phyloP scores from a whole-genome alignment of 1,139 yeast species.

The Blastobotrys serpentis region DNA sequence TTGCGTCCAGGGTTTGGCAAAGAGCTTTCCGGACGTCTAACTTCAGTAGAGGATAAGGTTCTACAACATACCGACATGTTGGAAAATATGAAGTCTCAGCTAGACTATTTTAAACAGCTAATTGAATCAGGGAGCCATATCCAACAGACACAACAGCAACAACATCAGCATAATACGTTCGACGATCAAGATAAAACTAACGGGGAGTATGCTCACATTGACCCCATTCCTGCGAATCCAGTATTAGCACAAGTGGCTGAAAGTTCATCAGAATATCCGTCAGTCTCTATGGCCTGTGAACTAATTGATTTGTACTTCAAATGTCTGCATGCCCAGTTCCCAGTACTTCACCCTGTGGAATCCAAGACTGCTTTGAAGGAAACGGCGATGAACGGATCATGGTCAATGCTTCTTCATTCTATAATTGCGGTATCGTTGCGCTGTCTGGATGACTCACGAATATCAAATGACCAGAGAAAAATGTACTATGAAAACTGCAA shows the following conservation, averaged over 20 bases:
- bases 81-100: constrained; percentile 12
- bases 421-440: constrained; percentile 25
- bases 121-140: not conserved
- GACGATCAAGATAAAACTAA: not conserved
- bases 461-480: constrained; percentile 15
- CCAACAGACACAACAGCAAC: not conserved
- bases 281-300: constrained; percentile 10
- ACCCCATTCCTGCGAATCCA: not conserved
- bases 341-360: constrained; percentile 23
- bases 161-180: not conserved
- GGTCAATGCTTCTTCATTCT: constrained; percentile 24
- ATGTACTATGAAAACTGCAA: constrained; percentile 23
- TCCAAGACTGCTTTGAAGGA: constrained; percentile 14
- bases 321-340: constrained; percentile 26
- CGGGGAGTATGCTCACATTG: not conserved
- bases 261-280: constrained; percentile 6
- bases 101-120: constrained; percentile 15
- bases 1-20: constrained; percentile 28
- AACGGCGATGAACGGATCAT: constrained; percentile 12
- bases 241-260: not conserved
- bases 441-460: constrained; percentile 19
- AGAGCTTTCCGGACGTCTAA: constrained; percentile 22
- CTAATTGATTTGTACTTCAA: constrained; percentile 25
- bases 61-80: constrained; percentile 14
- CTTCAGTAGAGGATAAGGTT: constrained; percentile 18